Percentiles rank a stretch among this genome's conserved stretches.
Conservation (phyloP, 2,329 filamentous ascomycete species). For the Zelopaecilomyces penicillatus region DNA sequence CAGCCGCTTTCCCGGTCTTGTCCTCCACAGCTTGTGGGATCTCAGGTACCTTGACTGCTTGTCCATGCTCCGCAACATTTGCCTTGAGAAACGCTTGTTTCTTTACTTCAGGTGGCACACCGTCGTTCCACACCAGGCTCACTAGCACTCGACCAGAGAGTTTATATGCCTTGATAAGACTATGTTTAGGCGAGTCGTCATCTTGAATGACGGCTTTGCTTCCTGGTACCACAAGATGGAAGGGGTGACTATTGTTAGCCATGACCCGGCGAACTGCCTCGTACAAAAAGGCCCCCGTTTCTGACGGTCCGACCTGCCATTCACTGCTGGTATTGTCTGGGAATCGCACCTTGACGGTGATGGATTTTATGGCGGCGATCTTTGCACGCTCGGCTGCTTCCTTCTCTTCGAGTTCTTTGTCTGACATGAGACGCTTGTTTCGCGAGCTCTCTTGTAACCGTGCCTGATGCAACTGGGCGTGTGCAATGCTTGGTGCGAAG, state of each 20-base stretch:
- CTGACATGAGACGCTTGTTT: slow-evolving; percentile 73
- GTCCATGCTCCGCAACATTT: slow-evolving; percentile 52
- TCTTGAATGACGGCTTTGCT: slow-evolving; percentile 42
- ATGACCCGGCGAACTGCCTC: slow-evolving; percentile 66
- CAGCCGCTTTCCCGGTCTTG: slow-evolving; percentile 17
- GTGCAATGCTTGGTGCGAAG: slow-evolving; percentile 67
- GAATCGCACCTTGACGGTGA: slow-evolving; percentile 75
- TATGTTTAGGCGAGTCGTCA: slow-evolving; percentile 37
- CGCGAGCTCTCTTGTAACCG: slow-evolving; percentile 52
- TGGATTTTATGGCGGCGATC: slow-evolving; percentile 55
- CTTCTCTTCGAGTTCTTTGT: slow-evolving; percentile 69
- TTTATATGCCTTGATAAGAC: slow-evolving; percentile 64
- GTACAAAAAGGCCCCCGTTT: slow-evolving; percentile 67
- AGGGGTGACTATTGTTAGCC: slow-evolving; percentile 53
- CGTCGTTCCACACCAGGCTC: slow-evolving; percentile 66
- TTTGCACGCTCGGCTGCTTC: slow-evolving; percentile 57
- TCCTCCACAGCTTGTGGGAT: slow-evolving; percentile 35
- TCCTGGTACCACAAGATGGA: slow-evolving; percentile 61
- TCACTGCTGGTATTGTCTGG: slow-evolving; percentile 77
- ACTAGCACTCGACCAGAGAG: slow-evolving; percentile 65
- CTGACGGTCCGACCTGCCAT: slow-evolving; percentile 57
- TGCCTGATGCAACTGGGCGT: slow-evolving; percentile 66
- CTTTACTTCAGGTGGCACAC: slow-evolving; percentile 47
- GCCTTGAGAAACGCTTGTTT: slow-evolving; percentile 50
- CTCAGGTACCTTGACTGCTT: slow-evolving; percentile 58